Base-by-base conservation (phyloP, 306 rosid genomes). In the Acmispon strigosus region DNA sequence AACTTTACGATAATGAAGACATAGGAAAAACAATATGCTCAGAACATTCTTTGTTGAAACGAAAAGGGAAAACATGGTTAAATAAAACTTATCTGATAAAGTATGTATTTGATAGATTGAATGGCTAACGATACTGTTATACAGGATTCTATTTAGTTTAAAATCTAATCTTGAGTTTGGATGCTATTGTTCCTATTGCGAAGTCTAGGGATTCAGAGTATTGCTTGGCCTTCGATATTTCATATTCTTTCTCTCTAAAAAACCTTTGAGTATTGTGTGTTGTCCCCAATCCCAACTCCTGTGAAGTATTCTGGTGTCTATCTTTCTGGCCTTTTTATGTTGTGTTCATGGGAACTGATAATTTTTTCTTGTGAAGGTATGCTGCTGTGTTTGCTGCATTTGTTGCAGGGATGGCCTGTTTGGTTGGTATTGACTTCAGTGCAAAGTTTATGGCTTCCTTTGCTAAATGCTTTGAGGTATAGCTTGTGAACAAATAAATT, bases 301-400 rank as follows among this genome's bases (percentile, higher is more conserved):
- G 48, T 45, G 29, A 41, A 34, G 47, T 34, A 20, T 63, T 11
- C 61, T 58, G 42, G 7, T 7, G 14, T 74, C 18, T 11, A 37
- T 41, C 43, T 64, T 65, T 53, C 48, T 27, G 27, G 11, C 32
- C 11, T 45, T 55, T 54, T 62, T 17, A 41, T 49, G 78, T 69
- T 64, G 69, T 36, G 42, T 72, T 75, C 64, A n/a, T 19, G 69
- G 27, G 70, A 49, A 69, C 67, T 80, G 80, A 72, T 72, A 73
- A 7, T 34, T 60, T 71, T 69, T 47, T 44, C 32, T 44, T 75
- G 69, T 81, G 77, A 58, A 94, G 98, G 87, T 86, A 88, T 86
- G 97, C 98, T 81, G 96, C 96, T 48, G 85, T 87, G 53, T 94
- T 94, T 70, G 92, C 91, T 42, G 86, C 98, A 27, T 87, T 89